Evolutionary conservation across 2,329 filamentous ascomycete species (phyloP).

Genomic region (Diaporthe aspalathi): DNA sequence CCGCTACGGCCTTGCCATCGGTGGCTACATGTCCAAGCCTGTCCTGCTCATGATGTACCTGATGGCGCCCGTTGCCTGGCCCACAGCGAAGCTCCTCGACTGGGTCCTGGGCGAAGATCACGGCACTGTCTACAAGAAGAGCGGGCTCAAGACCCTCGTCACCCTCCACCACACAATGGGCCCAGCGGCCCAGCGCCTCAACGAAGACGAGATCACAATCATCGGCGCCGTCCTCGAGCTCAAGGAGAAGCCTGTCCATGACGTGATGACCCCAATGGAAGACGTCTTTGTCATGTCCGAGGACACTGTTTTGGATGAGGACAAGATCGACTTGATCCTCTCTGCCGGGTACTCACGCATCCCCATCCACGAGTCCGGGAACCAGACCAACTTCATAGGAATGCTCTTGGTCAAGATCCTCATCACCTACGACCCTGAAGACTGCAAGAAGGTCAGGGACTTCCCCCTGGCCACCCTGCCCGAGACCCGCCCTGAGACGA

Average conservation of each 20-base stretch:
- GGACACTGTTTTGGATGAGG: slow-evolving; percentile 90
- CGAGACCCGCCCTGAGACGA: slow-evolving; percentile 94
- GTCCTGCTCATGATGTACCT: slow-evolving; percentile 93
- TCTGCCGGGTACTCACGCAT: slow-evolving; percentile 96
- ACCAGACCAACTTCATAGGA: slow-evolving; percentile 88
- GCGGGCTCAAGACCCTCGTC: slow-evolving; percentile 94
- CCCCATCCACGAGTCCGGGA: slow-evolving; percentile 89
- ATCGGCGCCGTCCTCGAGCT: slow-evolving; percentile 96
- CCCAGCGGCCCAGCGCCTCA: slow-evolving; percentile 86
- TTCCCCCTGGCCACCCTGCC: slow-evolving; percentile 94
- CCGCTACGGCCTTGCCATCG: slow-evolving; percentile 93
- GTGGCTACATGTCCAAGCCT: slow-evolving; percentile 90
- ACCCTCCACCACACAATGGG: slow-evolving; percentile 94
- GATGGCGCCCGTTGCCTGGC: slow-evolving; percentile 90
- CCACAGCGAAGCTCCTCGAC: slow-evolving; percentile 94
- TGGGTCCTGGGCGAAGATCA: slow-evolving; percentile 93
- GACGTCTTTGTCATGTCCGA: slow-evolving; percentile 98
- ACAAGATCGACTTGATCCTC: slow-evolving; percentile 93
- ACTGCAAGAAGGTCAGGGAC: slow-evolving; percentile 85
- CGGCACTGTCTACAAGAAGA: slow-evolving; percentile 97
- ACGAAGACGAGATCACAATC: slow-evolving; percentile 98
- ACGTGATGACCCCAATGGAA: slow-evolving; percentile 98
- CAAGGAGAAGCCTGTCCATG: slow-evolving; percentile 94
- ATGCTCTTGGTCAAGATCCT: slow-evolving; percentile 99
- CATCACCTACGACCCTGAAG: slow-evolving; percentile 98